phyloP scores from a whole-genome alignment of 805 yeast genomes.

The Suhomyces tanzawaensis region DNA sequence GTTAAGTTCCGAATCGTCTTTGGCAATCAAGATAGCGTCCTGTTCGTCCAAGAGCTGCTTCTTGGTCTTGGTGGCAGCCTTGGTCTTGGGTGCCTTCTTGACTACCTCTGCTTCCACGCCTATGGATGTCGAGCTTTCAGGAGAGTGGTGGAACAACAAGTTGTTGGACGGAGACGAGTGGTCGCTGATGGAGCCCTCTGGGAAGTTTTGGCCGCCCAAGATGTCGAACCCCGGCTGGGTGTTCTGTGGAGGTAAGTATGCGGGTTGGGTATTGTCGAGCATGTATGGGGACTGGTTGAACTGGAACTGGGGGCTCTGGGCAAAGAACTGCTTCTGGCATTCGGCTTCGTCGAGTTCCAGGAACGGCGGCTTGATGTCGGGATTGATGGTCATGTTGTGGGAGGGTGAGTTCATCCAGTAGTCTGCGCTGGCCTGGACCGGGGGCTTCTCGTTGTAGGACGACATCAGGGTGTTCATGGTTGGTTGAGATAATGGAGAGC shows the following conservation, averaged over 20 bases:
- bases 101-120: neutral
- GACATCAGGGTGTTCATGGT: neutral
- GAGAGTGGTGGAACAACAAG: conserved; percentile 2
- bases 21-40: conserved; percentile 35
- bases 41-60: conserved; percentile 31
- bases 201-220: neutral
- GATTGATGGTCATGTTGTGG: neutral
- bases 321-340: neutral
- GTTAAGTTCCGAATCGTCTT: conserved; percentile 36
- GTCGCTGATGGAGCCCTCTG: conserved; percentile 3
- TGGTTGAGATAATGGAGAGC: too few species aligned
- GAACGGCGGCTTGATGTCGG: neutral
- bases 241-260: neutral
- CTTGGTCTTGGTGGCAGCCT: conserved; percentile 16
- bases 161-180: conserved; percentile 5
- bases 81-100: neutral
- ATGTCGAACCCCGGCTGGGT: neutral
- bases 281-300: neutral
- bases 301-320: conserved; percentile 1
- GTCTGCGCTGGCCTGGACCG: neutral
- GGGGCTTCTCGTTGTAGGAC: neutral
- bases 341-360: neutral
- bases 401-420: neutral
- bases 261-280: neutral
- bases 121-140: conserved; percentile 1